These are phyloP conservation scores for Schwanniomyces etchellsii DNA, from an alignment of 1,139 yeast species.

Conservation along the genomic window DNA sequence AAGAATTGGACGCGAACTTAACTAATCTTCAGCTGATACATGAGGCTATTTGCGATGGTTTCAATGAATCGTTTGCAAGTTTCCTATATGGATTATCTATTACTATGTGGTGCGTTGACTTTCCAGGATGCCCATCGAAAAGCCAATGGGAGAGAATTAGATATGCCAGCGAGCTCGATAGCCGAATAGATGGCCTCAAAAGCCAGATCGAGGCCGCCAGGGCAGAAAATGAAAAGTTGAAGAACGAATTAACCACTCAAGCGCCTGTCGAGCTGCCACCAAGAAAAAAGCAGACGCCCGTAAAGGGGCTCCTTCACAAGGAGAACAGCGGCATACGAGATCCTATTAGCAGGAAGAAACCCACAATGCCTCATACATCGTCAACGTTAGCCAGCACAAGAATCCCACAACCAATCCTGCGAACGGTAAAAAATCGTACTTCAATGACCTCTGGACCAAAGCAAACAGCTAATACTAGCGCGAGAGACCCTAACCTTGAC, in stretches of 20 bases:
- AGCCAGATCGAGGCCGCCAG: constrained; percentile 17
- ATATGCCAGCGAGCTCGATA: constrained; percentile 20
- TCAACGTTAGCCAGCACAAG: constrained; percentile 1
- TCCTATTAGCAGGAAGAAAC: not conserved
- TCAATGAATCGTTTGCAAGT: constrained; percentile 61
- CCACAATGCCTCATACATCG: not conserved
- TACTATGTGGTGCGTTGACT: constrained; percentile 65
- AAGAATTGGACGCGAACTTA: constrained; percentile 46
- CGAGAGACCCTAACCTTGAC: constrained; percentile 31
- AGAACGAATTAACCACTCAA: constrained; percentile 10
- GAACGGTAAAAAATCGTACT: not conserved
- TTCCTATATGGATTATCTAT: constrained; percentile 57
- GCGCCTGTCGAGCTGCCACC: constrained; percentile 2
- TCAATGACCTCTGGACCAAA: not conserved
- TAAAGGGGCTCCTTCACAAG: not conserved
- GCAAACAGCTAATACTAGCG: constrained; percentile 3
- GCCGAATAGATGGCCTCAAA: constrained; percentile 17
- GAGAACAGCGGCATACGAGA: constrained; percentile 1
- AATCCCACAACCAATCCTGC: constrained; percentile 9
- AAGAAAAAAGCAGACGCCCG: constrained; percentile 1
- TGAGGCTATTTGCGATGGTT: constrained; percentile 41
- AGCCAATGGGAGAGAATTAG: constrained; percentile 30
- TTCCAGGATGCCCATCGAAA: constrained; percentile 38
- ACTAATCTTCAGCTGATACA: constrained; percentile 43
- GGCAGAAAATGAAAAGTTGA: constrained; percentile 22